Base-by-base conservation (phyloP, 139 green algal genomes). In the Microglena sp. region DNA sequence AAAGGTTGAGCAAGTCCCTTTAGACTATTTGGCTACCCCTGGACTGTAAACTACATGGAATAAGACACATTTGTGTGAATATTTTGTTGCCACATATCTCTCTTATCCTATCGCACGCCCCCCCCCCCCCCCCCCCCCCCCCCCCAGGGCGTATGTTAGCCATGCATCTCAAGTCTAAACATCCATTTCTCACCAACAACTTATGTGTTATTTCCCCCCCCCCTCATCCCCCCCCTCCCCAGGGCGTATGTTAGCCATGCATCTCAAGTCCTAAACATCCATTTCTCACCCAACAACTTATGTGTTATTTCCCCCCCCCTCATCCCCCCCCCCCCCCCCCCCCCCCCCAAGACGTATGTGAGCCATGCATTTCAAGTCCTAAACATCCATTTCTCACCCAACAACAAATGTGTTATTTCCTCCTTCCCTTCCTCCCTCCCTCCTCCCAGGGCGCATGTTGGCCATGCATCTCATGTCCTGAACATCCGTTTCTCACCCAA, bases 331-430 rank as follows among this genome's bases (percentile, higher is more conserved):
- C 40, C 40, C 40, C 40, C 18, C 40, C 40, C 40, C 18, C 18
- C 40, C 40, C 40, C 40, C 40, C 11, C 40, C 40, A 78, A 71
- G 55, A 50, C 58, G 4, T 87, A 87, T 62, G 32, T 68, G 0
- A 82, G 80, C 4, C 84, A 91, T 70, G 82, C 71, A 30, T 78
- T 66, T 0, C 84, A 91, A 67, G 82, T 91, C 27, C 86, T 83
- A 75, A 72, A 74, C 57, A 76, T 89, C 27, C 74, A 76, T 26
- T 82, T 82, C 57, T 71, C 69, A 18, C 72, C 80, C 18, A 55
- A 81, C 70, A 80, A 79, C 63, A 68, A 66, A 33, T 79, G 15
- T 50, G 15, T 50, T 24, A 11, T 50, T 18, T 24, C 40, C 40
- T 24, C 40, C 40, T 50, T 50, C 40, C 40, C 40, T 18, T 24